Conservation (phyloP, 2,329 filamentous ascomycete species). For the Intubia oerlemansii region DNA sequence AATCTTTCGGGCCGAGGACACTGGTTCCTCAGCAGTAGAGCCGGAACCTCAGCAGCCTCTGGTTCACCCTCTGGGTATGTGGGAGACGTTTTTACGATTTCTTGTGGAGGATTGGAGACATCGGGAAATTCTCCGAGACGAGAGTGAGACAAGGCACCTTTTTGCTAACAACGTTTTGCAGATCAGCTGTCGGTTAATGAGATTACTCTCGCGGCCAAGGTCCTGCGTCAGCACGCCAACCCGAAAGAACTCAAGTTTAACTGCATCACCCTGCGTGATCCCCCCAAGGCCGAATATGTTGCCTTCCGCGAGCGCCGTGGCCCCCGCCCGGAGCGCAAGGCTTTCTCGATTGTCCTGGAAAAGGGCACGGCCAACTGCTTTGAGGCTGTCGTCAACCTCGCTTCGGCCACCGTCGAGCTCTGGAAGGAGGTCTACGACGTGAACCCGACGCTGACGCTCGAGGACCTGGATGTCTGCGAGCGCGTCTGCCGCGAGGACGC, state of each 20-base stretch:
- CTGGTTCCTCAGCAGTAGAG: conserved; percentile 14
- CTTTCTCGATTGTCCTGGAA: conserved; percentile 64
- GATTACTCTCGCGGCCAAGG: conserved; percentile 35
- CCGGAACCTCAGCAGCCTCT: conserved; percentile 12
- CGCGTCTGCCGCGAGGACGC: conserved; percentile 54
- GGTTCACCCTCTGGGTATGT: conserved; percentile 15
- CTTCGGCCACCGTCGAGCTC: conserved; percentile 39
- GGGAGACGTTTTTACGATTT: too few species aligned
- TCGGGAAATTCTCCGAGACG: too few species aligned
- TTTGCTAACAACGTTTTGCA: too few species aligned
- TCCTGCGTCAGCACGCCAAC: conserved; percentile 47
- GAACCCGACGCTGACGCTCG: conserved; percentile 84
- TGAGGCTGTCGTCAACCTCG: conserved; percentile 61
- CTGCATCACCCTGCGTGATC: conserved; percentile 67
- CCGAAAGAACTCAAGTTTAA: conserved; percentile 60
- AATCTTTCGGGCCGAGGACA: conserved; percentile 21
- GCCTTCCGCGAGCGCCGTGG: conserved; percentile 51
- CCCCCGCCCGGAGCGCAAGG: conserved; percentile 37
- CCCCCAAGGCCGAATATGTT: conserved; percentile 66
- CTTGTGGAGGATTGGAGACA: too few species aligned
- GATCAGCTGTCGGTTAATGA: conserved; percentile 33
- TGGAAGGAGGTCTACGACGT: conserved; percentile 61
- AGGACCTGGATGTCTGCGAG: conserved; percentile 70
- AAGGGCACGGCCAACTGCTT: conserved; percentile 59
- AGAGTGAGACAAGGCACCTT: too few species aligned